Evolutionary conservation across 306 rosid species (phyloP).

Genomic region (Inga oerstediana): DNA sequence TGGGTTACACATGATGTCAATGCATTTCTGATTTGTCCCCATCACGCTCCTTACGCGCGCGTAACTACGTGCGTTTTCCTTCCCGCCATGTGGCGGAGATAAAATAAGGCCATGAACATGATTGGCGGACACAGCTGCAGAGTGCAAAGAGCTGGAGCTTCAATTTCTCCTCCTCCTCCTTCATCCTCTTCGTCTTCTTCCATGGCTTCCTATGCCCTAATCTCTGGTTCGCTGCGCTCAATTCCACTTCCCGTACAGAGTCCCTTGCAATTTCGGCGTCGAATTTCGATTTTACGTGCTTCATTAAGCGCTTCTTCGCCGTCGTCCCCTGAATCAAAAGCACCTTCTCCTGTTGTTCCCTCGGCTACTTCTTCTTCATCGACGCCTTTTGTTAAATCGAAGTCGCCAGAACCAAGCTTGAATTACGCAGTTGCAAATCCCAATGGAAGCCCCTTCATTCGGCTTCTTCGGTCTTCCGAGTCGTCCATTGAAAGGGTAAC

Average conservation of each 20-base stretch:
- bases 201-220: conserved; percentile 72
- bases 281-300: conserved; percentile 39
- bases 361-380: conserved; percentile 40
- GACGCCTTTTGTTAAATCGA: conserved; percentile 48
- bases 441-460: conserved; percentile 44
- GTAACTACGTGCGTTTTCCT: background rate
- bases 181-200: background rate
- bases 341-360: conserved; percentile 45
- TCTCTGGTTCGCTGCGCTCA: conserved; percentile 42
- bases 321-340: conserved; percentile 57
- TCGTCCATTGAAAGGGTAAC: conserved; percentile 85
- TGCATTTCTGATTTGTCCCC: background rate
- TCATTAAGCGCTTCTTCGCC: conserved; percentile 63
- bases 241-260: conserved; percentile 35
- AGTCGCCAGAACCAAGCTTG: conserved; percentile 43
- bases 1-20: background rate
- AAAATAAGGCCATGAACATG: background rate
- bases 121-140: background rate
- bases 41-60: background rate
- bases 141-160: background rate
- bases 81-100: background rate
- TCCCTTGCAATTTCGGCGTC: conserved; percentile 29
- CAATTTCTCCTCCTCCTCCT: background rate
- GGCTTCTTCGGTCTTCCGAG: conserved; percentile 64
- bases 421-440: conserved; percentile 54